These are phyloP conservation scores for Furcasterigmium sp. DNA, from an alignment of 2,329 filamentous ascomycete species.

Conservation along the genomic window DNA sequence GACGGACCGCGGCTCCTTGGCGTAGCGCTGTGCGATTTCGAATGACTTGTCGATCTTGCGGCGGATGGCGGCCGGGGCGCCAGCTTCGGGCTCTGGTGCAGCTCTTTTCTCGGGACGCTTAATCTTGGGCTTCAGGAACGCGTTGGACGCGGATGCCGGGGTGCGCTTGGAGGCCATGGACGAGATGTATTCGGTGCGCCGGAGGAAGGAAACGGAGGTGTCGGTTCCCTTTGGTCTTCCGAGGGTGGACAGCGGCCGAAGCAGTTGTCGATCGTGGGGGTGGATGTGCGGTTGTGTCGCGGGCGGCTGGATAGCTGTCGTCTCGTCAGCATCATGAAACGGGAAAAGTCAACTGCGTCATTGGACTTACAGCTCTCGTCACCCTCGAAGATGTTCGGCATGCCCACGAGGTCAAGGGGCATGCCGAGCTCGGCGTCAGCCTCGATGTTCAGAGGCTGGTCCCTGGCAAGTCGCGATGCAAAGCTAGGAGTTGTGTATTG, in stretches of 20 bases:
- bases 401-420: slow-evolving; percentile 91
- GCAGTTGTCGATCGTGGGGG: slow-evolving; percentile 76
- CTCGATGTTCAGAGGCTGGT: slow-evolving; percentile 94
- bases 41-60: slow-evolving; percentile 63
- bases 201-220: slow-evolving; percentile 83
- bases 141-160: slow-evolving; percentile 34
- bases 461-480: slow-evolving; percentile 80
- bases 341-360: slow-evolving; percentile 4
- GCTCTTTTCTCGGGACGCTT: slow-evolving; percentile 34
- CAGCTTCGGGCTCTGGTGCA: slow-evolving; percentile 54
- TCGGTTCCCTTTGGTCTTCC: slow-evolving; percentile 77
- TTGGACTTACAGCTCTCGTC: slow-evolving; percentile 87
- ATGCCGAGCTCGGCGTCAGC: slow-evolving; percentile 97
- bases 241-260: slow-evolving; percentile 77
- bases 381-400: slow-evolving; percentile 90
- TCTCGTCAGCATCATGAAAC: background rate
- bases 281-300: slow-evolving; percentile 67
- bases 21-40: slow-evolving; percentile 44
- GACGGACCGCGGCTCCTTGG: slow-evolving; percentile 48
- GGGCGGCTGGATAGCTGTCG: slow-evolving; percentile 73
- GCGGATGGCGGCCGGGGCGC: slow-evolving; percentile 61
- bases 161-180: slow-evolving; percentile 49
- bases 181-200: slow-evolving; percentile 92
- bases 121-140: slow-evolving; percentile 23
- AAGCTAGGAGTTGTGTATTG: slow-evolving; percentile 90